Conservation (phyloP, 108 stramenopile genomes). For the Cylindrotheca fusiformis region DNA sequence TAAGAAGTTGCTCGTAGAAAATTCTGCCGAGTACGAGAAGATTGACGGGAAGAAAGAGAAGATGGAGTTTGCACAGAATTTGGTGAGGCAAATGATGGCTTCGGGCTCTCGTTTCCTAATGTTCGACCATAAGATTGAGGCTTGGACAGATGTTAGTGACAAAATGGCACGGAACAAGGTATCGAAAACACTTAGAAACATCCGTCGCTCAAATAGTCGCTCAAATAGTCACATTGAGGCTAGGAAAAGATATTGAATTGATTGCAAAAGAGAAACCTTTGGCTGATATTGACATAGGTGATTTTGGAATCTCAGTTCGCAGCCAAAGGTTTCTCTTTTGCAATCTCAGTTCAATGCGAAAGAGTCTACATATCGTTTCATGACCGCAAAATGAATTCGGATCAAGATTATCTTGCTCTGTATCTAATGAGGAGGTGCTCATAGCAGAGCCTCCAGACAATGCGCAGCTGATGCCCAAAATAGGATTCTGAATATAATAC, state of each 20-base stretch:
- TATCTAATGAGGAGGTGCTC: too few species aligned
- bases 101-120: constrained; percentile 4
- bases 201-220: not conserved
- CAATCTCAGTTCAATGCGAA: not conserved
- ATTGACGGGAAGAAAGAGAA: not conserved
- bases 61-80: not conserved
- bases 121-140: not conserved
- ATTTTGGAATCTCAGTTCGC: not conserved
- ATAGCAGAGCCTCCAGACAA: too few species aligned
- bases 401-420: too few species aligned
- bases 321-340: not conserved
- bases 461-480: too few species aligned
- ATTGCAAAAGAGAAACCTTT: not conserved
- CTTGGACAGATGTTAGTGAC: not conserved
- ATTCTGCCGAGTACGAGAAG: not conserved
- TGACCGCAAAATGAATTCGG: too few species aligned
- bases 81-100: constrained; percentile 3
- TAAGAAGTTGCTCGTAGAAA: not conserved
- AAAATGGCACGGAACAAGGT: not conserved
- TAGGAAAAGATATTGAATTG: not conserved
- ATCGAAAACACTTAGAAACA: not conserved
- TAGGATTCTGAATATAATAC: not conserved
- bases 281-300: not conserved
- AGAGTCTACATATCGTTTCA: not conserved
- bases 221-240: not conserved